Conservation (phyloP, 139 green algal species). For the Micractinium sp. region DNA sequence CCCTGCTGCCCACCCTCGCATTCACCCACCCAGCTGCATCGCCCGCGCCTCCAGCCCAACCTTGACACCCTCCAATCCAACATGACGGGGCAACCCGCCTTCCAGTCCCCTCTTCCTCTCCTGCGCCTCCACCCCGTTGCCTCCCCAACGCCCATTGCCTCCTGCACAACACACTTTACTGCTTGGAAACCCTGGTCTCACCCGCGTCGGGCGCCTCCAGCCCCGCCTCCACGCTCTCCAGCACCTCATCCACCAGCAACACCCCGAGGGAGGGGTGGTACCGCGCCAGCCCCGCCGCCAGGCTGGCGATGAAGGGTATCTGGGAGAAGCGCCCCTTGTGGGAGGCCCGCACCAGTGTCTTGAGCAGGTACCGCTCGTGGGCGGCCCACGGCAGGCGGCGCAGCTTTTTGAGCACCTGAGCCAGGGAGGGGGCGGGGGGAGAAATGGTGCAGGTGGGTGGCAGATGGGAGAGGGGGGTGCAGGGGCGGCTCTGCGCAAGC, state of each 20-base stretch:
- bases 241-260: constrained; percentile 78
- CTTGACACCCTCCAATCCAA: no score
- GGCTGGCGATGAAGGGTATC: constrained; percentile 79
- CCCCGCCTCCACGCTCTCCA: constrained; percentile 87
- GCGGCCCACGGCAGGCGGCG: constrained; percentile 86
- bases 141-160: no score
- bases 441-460: neutral
- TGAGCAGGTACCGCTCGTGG: constrained; percentile 82
- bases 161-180: no score
- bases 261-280: constrained; percentile 86
- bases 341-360: constrained; percentile 81
- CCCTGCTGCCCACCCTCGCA: no score
- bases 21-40: no score
- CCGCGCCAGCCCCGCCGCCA: constrained; percentile 79
- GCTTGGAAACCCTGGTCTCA: no score
- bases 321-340: constrained; percentile 63
- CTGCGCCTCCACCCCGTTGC: no score
- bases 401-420: constrained; percentile 85
- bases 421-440: neutral
- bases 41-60: no score
- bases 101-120: no score
- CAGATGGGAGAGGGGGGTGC: neutral
- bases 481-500: neutral
- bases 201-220: constrained; percentile 67
- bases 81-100: no score